A percentile compares a stretch with the other conserved stretches of the same genome.
These are phyloP conservation scores for Metarhizium rileyi DNA, from an alignment of 2,329 filamentous ascomycete genomes.

Conservation along the genomic window DNA sequence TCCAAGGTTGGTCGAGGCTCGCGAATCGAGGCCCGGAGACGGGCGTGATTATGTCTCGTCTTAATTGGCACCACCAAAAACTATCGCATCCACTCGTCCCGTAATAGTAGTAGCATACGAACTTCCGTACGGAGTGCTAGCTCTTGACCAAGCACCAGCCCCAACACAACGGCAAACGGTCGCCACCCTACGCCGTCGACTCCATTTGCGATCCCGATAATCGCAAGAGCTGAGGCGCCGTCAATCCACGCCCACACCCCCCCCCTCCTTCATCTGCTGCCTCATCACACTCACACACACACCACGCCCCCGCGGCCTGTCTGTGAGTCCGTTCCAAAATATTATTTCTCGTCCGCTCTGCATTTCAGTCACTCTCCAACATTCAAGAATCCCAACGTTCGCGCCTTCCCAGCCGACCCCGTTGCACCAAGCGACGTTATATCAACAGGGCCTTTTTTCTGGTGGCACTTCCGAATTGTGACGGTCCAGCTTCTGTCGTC, in stretches of 20 bases:
- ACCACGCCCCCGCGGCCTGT: slow-evolving; percentile 7
- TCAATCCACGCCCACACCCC: slow-evolving; percentile 20
- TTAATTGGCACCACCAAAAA: no score
- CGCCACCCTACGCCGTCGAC: neutral
- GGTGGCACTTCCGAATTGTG: slow-evolving; percentile 15
- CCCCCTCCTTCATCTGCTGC: slow-evolving; percentile 2
- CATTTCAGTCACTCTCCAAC: slow-evolving; percentile 9
- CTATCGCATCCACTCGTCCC: neutral
- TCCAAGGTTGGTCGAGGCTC: neutral
- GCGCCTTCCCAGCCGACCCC: neutral
- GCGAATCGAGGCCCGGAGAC: neutral
- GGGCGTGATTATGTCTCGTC: neutral
- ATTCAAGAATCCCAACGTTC: slow-evolving; percentile 3
- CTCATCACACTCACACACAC: slow-evolving; percentile 13
- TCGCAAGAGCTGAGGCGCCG: slow-evolving; percentile 20
- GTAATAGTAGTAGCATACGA: neutral
- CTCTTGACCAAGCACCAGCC: slow-evolving; percentile 1
- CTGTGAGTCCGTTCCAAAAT: slow-evolving; percentile 23
- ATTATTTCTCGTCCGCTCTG: slow-evolving; percentile 28
- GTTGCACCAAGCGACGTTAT: slow-evolving; percentile 8
- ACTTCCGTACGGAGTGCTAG: neutral
- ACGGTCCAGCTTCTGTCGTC: slow-evolving; percentile 23
- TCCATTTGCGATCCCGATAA: slow-evolving; percentile 17
- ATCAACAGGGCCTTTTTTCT: slow-evolving; percentile 7
- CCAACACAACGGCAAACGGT: slow-evolving; percentile 4